Evolutionary conservation across 306 rosid species (phyloP), one percentile per base, ranked within the genome.

Genomic region (Prunus fruticosa): DNA sequence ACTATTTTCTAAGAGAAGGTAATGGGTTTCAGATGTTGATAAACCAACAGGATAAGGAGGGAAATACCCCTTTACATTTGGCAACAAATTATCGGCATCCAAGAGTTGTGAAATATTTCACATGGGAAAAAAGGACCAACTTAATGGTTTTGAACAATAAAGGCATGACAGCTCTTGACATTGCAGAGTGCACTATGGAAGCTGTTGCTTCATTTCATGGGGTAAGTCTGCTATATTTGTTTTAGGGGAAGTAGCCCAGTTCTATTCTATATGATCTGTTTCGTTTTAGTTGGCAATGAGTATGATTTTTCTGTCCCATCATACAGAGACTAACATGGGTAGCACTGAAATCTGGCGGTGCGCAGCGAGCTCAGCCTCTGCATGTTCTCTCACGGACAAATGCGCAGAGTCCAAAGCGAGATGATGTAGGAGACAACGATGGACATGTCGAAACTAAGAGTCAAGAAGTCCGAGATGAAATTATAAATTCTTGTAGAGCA

Each of bases 41-140:
- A 64, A 82, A 86, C 63, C 78, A 70, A 28, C 70, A 61, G 50
- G 82, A 86, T 22, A 15, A 1, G 0, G 0, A 23, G 0, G 81
- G 84, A 72, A n/a, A 86, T 3, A 79, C 82, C 3, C 84, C 88
- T 15, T 79, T 82, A 67, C 86, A 80, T 74, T 34, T 80, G 76
- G 84, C 83, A 25, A 47, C 80, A 6, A 18, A 23, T 3, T 30
- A 27, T 16, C 58, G 13, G 5, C 69, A 10, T 43, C 27, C 57
- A 16, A 47, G 18, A n/a, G 76, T 73, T 43, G 43, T 72, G 34
- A 43, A 19, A 54, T 12, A 41, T 28, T 15, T 73, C 18, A 73
- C 67, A 6, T 72, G 76, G 68, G 57, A 58, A 4, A 3, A 9
- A 47, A 41, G 56, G 65, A 49, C 52, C 38, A 47, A 73, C 6